phyloP scores from a whole-genome alignment of 345 rosid species.

The Eutrema heterophyllum region DNA sequence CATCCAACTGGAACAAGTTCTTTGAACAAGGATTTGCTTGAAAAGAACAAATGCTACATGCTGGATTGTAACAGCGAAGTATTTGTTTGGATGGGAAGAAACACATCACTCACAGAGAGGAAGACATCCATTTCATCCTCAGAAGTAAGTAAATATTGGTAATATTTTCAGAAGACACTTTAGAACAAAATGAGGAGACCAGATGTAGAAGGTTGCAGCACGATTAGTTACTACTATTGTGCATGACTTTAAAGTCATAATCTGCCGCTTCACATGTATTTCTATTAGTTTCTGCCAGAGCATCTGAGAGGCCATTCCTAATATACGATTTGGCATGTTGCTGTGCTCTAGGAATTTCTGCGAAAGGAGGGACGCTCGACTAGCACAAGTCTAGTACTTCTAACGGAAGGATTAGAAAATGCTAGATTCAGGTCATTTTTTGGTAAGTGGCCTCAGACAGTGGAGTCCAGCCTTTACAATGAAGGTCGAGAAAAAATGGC shows the following conservation, averaged over 20 bases:
- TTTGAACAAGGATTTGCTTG: conserved; percentile 56
- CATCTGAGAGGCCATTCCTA: conserved; percentile 6
- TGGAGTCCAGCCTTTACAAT: conserved; percentile 53
- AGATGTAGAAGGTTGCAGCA: neutral
- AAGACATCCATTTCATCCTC: conserved; percentile 61
- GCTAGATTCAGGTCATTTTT: conserved; percentile 58
- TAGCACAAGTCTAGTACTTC: conserved; percentile 49
- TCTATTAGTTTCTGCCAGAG: neutral
- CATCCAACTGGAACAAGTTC: conserved; percentile 41
- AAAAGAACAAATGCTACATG: conserved; percentile 69
- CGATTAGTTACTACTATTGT: no score
- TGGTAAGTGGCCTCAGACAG: conserved; percentile 59
- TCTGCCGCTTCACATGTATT: neutral
- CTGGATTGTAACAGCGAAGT: conserved; percentile 59
- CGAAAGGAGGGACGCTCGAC: conserved; percentile 56
- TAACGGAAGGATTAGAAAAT: conserved; percentile 79
- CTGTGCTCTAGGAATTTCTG: conserved; percentile 48
- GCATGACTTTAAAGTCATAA: neutral
- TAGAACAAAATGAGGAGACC: neutral
- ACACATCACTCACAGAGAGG: conserved; percentile 55
- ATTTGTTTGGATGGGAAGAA: conserved; percentile 89
- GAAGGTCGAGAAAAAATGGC: conserved; percentile 94
- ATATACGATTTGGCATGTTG: no score
- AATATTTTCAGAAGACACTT: no score
- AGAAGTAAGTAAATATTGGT: conserved; percentile 58